Evolutionary conservation across 805 yeast genomes (phyloP), one percentile per base, ranked within the genome.

Genomic region (Yarrowia divulgata): DNA sequence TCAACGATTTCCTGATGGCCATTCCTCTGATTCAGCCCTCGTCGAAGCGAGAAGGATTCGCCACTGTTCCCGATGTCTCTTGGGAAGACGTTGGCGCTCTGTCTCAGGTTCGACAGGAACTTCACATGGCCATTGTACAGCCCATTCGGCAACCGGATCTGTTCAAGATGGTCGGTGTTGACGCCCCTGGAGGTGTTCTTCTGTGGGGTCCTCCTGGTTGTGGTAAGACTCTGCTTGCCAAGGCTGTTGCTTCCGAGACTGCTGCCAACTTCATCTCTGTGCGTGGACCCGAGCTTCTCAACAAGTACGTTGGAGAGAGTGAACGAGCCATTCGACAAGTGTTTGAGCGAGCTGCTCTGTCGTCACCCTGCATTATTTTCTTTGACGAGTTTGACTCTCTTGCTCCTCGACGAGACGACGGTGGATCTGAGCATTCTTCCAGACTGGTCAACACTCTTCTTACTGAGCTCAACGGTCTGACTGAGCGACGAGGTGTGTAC

Each of bases 181-280:
- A 92, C 68, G 97, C 98, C 0, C 98, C 98, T 1, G 93, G 97
- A 0, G 99, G 99, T 69, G 99, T 95, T 0, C 80, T 95, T 34
- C 85, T 95, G 83, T 95, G 99, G 99, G 99, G 99, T 0, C 99
- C 99, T 1, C 99, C 99, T 3, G 99, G 99, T 45, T 95, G 98
- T 81, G 99, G 99, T 84, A 95, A 95, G 77, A 95, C 99, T 0
- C 82, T 95, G 63, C 82, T 95, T 37, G 98, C 98, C 0, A 95
- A 95, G 75, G 99, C 99, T 1, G 98, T 95, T 2, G 99, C 99
- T 12, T 94, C 94, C 77, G 98, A 95, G 79, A 92, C 97, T 0
- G 85, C 96, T 67, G 98, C 98, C 13, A 95, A 95, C 77, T 95
- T 95, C 79, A 95, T 95, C 46, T 90, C 97, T 12, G 93, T 95